Base-by-base conservation (phyloP, 148 eudicot genomes). In the Vaccinium darrowii region DNA sequence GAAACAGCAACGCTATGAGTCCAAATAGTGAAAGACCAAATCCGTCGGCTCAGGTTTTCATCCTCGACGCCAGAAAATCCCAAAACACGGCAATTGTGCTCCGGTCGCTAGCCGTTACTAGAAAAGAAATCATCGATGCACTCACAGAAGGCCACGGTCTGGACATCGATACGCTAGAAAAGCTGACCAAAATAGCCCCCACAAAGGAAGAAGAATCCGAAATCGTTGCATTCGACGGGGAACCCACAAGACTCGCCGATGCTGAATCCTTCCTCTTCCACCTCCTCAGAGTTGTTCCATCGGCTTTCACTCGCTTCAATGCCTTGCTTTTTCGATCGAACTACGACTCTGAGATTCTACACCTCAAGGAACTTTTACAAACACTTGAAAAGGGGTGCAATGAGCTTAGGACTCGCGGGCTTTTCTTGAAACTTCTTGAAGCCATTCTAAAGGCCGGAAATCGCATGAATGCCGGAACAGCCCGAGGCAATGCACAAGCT, bases 361-460 rank as follows among this genome's bases (percentile, higher is more conserved):
- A 82, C 43, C 84, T 94, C 8, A 94, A 88, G 83, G 92, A 90
- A 43, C 88, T 88, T 1, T 63, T 93, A 23, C 80, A 88, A 30
- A 91, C 93, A 50, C 88, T 97, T 14, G 98, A 97, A 78, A 86
- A 81, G 1, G 96, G 90, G 3, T 97, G 98, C 84, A 85, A 84
- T 23, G 99, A 95, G 91, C 96, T 97, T 2, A 83, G 90, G 14
- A 89, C 86, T 51, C 90, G 92, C 18, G 96, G 98, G 65, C 88
- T 95, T 33, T 93, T 97, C 86, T 69, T 91, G 88, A 97, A 97
- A 85, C 96, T 97, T 69, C 84, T 95, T 13, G 98, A 97, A 91
- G 98, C 98, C 2, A 89, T 97, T 15, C 92, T 97, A 4, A 97
- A 95, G 80, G 98, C 99, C 1, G 99, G 99, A 12, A 97, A 97